Conservation (phyloP, 768 basidiomycete species). For the Mycena vitilis region DNA sequence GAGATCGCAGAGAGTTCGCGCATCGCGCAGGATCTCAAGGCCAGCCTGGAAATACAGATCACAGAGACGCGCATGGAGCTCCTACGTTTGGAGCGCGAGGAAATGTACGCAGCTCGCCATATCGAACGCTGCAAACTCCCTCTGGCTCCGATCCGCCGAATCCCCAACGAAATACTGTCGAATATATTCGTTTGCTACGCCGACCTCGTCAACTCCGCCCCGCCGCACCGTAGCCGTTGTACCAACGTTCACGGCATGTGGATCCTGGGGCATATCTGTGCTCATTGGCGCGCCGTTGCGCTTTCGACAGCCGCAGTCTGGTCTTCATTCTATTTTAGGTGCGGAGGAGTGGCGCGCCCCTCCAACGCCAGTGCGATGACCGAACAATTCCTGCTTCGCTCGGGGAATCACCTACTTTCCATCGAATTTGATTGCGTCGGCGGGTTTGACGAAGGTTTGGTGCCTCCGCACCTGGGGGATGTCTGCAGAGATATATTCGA, state of each 20-base stretch:
- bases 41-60: conserved; percentile 1
- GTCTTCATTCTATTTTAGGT: conserved; percentile 1
- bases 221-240: neutral
- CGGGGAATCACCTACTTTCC: neutral
- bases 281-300: conserved; percentile 19
- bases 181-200: conserved; percentile 11
- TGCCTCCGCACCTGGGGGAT: neutral
- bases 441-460: too few species aligned
- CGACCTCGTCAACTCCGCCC: neutral
- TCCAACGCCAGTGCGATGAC: neutral
- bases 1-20: neutral
- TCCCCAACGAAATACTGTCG: conserved; percentile 11
- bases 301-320: conserved; percentile 8
- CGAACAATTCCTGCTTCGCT: conserved; percentile 8
- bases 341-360: neutral
- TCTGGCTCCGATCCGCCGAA: conserved; percentile 18
- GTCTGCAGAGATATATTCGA: conserved; percentile 4
- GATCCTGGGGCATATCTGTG: conserved; percentile 19
- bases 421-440: neutral
- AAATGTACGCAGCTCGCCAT: conserved; percentile 12
- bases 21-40: neutral
- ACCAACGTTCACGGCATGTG: neutral
- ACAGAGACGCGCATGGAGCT: conserved; percentile 14
- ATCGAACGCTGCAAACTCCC: conserved; percentile 7
- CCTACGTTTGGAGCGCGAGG: conserved; percentile 22